phyloP scores from a whole-genome alignment of 2,329 filamentous ascomycete species.

The Truncatella angustata region DNA sequence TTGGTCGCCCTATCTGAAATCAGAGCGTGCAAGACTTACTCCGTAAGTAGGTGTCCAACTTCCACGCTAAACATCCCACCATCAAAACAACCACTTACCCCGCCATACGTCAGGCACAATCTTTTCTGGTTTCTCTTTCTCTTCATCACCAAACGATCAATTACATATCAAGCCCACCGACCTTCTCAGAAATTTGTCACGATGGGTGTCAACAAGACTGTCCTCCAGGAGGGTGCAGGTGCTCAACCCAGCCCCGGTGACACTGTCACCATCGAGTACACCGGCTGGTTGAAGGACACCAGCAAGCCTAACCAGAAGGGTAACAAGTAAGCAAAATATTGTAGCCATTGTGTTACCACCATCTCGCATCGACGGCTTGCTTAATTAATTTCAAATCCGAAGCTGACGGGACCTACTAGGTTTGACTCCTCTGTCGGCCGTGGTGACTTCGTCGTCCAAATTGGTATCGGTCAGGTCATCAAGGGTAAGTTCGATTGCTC shows the following conservation, averaged over 20 bases:
- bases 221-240: constrained; percentile 60
- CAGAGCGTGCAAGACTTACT: neutral
- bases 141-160: neutral
- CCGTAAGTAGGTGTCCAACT: too few species aligned
- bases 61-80: constrained; percentile 11
- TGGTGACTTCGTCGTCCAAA: constrained; percentile 71
- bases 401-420: constrained; percentile 44
- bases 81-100: constrained; percentile 3
- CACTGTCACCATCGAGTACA: constrained; percentile 85
- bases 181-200: too few species aligned
- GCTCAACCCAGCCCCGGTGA: constrained; percentile 64
- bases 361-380: too few species aligned
- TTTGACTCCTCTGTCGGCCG: constrained; percentile 86
- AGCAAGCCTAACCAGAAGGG: constrained; percentile 64
- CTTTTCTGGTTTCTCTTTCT: neutral
- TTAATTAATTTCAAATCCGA: neutral
- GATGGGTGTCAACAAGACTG: constrained; percentile 74
- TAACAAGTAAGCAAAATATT: constrained; percentile 55
- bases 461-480: constrained; percentile 85
- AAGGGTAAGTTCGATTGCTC: constrained; percentile 56
- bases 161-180: constrained; percentile 1
- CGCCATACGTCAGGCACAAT: constrained; percentile 7
- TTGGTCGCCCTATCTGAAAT: neutral
- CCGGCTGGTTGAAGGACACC: constrained; percentile 76
- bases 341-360: too few species aligned